These are phyloP conservation scores for Penicillium capsulatum DNA, from an alignment of 2,329 filamentous ascomycete species.

Conservation along the genomic window DNA sequence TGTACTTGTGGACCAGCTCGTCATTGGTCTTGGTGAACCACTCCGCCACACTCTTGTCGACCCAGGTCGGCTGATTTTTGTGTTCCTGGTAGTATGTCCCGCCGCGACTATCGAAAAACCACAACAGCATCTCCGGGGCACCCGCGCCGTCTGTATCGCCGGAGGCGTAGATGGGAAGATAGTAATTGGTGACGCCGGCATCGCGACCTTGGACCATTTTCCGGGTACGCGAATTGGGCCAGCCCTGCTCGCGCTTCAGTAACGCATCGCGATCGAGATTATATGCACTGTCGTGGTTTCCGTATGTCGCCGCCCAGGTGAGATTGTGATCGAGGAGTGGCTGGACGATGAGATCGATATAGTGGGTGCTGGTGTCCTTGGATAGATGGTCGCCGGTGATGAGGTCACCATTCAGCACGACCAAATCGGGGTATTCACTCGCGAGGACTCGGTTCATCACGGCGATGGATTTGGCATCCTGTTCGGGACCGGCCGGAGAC, in stretches of 20 bases:
- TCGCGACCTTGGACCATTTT: slow-evolving; percentile 40
- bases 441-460: slow-evolving; percentile 59
- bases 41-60: slow-evolving; percentile 39
- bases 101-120: slow-evolving; percentile 68
- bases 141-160: slow-evolving; percentile 37
- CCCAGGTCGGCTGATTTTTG: slow-evolving; percentile 39
- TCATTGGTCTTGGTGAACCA: slow-evolving; percentile 44
- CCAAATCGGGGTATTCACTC: slow-evolving; percentile 54
- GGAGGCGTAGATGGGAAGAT: slow-evolving; percentile 45
- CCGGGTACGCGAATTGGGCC: slow-evolving; percentile 39
- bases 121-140: slow-evolving; percentile 52
- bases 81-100: slow-evolving; percentile 48
- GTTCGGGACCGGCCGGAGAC: slow-evolving; percentile 29
- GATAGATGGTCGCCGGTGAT: slow-evolving; percentile 62
- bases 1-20: slow-evolving; percentile 27
- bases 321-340: slow-evolving; percentile 55
- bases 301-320: slow-evolving; percentile 65
- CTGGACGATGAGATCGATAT: slow-evolving; percentile 56
- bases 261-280: slow-evolving; percentile 49
- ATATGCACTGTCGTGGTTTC: slow-evolving; percentile 63
- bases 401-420: slow-evolving; percentile 67
- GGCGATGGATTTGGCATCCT: slow-evolving; percentile 53
- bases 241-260: slow-evolving; percentile 40
- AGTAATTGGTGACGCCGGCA: slow-evolving; percentile 53
- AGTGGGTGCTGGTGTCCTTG: slow-evolving; percentile 53